Evolutionary conservation across 2,329 filamentous ascomycete species (phyloP).

Genomic region (Hypoxylon sp.): DNA sequence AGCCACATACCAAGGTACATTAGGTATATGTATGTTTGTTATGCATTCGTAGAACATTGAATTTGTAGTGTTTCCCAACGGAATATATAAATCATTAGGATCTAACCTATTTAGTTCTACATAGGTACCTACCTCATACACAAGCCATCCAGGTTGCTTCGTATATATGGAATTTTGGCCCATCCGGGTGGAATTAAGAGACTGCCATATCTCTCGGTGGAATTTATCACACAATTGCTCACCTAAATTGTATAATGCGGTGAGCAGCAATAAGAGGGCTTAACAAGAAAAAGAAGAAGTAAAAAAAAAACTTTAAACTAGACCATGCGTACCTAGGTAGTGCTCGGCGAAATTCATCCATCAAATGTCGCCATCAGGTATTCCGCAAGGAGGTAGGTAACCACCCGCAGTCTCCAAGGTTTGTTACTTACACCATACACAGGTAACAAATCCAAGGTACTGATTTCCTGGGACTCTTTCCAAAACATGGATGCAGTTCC

Average conservation of each 20-base stretch:
- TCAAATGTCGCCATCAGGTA: constrained; percentile 41
- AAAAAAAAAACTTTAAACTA: constrained; percentile 18
- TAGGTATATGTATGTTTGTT: constrained; percentile 24
- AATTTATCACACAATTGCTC: constrained; percentile 35
- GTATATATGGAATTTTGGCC: constrained; percentile 4
- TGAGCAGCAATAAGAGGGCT: constrained; percentile 28
- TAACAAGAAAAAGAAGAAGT: constrained; percentile 5
- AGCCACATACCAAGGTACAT: neutral
- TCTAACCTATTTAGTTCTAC: constrained; percentile 11
- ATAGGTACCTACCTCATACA: neutral
- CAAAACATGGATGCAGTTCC: constrained; percentile 32
- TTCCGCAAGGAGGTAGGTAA: constrained; percentile 15
- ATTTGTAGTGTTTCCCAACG: constrained; percentile 30
- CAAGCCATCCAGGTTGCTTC: constrained; percentile 27
- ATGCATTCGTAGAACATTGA: constrained; percentile 7
- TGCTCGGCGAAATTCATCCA: constrained; percentile 39
- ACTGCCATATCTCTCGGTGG: constrained; percentile 25
- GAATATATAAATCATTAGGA: constrained; percentile 21
- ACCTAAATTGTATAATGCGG: constrained; percentile 38
- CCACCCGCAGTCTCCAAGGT: neutral
- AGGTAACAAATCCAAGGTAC: constrained; percentile 39
- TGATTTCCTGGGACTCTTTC: constrained; percentile 27
- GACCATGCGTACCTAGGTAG: constrained; percentile 10
- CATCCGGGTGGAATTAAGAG: constrained; percentile 36
- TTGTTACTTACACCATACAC: constrained; percentile 30